A percentile compares a stretch with the other conserved stretches of the same genome.
Evolutionary conservation across 495 filamentous ascomycete species (phyloP).

Genomic region (Astrothelium subdiscretum): DNA sequence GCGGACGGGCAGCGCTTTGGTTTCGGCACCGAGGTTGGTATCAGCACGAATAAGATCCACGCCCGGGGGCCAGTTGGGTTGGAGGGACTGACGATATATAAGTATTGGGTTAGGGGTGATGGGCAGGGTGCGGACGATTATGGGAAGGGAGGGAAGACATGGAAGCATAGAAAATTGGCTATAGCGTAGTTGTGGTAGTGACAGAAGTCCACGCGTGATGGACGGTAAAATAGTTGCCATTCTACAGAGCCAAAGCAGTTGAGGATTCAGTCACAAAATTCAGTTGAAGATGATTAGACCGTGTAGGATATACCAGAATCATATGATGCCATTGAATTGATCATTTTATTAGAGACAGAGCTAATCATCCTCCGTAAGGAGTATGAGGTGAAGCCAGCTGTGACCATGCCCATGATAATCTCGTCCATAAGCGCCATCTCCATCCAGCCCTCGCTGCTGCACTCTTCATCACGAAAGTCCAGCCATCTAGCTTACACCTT

Average conservation of each 20-base stretch:
- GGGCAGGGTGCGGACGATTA: constrained; percentile 71
- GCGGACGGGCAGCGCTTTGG: constrained; percentile 95
- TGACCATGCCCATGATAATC: background rate
- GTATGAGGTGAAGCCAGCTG: background rate
- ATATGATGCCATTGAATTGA: background rate
- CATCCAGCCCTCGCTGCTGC: background rate
- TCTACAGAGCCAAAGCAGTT: no score
- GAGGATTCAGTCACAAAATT: no score
- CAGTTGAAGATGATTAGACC: no score
- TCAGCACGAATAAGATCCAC: constrained; percentile 98
- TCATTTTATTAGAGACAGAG: background rate
- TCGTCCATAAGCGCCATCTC: background rate
- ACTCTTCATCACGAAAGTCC: no score
- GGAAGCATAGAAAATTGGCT: constrained; percentile 51
- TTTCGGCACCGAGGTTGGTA: constrained; percentile 95
- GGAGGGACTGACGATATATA: constrained; percentile 92
- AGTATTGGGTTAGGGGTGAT: constrained; percentile 73
- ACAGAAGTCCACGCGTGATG: no score
- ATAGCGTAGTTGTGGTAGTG: background rate
- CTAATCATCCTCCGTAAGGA: background rate
- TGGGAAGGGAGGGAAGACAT: constrained; percentile 54
- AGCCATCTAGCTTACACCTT: constrained; percentile 61
- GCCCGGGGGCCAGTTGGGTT: constrained; percentile 85
- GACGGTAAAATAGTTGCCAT: no score
- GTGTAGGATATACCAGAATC: no score